Evolutionary conservation across 148 eudicot species (phyloP).

Genomic region (Fallopia convolvulus): DNA sequence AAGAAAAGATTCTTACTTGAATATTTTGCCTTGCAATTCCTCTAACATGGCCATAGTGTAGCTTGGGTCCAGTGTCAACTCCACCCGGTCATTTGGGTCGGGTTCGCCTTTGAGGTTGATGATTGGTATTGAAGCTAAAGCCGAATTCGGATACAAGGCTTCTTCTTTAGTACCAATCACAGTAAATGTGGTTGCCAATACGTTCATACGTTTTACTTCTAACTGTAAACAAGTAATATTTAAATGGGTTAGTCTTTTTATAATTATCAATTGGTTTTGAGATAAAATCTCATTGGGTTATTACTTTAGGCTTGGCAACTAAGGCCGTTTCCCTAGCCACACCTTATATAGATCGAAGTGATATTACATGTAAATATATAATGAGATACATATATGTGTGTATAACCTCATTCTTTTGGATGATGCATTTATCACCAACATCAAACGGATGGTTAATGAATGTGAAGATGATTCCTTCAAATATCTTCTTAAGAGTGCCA

Average conservation of each 20-base stretch:
- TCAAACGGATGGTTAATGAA: background rate
- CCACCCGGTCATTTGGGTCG: background rate
- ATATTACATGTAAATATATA: too few species aligned
- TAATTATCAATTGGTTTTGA: too few species aligned
- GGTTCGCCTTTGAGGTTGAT: slow-evolving; percentile 1
- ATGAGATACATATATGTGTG: too few species aligned
- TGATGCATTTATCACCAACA: background rate
- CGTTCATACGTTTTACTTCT: background rate
- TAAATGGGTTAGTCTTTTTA: too few species aligned
- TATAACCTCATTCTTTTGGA: background rate
- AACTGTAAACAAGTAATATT: background rate
- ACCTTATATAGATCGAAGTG: too few species aligned
- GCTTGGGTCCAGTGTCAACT: background rate
- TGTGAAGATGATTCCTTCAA: background rate
- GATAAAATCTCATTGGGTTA: too few species aligned
- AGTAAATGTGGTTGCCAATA: background rate
- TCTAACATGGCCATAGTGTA: background rate
- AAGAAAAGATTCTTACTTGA: background rate
- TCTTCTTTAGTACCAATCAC: background rate
- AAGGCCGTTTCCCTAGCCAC: too few species aligned
- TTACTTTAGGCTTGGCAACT: too few species aligned
- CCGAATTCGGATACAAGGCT: background rate
- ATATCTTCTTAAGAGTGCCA: background rate
- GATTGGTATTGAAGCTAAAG: background rate
- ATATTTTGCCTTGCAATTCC: background rate